A percentile compares a stretch with the other conserved stretches of the same genome.
phyloP scores from a whole-genome alignment of 306 rosid genomes.

The Casuarina equisetifolia region DNA sequence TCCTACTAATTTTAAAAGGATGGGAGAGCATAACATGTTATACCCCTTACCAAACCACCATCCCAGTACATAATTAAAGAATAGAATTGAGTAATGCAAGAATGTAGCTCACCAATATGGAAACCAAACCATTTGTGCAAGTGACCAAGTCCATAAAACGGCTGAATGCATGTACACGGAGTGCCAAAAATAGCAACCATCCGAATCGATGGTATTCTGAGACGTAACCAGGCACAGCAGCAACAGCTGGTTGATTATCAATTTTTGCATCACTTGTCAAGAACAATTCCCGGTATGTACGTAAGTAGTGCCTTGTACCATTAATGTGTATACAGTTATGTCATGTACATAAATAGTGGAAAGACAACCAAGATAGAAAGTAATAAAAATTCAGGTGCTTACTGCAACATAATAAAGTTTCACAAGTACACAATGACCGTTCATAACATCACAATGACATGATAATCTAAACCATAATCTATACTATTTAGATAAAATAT shows the following conservation, averaged over 20 bases:
- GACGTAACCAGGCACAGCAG: constrained; percentile 39
- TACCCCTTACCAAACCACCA: constrained; percentile 13
- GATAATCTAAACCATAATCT: neutral
- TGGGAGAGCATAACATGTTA: neutral
- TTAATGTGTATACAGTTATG: constrained; percentile 21
- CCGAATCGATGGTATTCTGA: constrained; percentile 93
- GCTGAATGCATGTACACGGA: constrained; percentile 89
- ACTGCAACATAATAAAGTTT: constrained; percentile 1
- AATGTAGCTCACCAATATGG: constrained; percentile 75
- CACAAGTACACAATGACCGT: neutral
- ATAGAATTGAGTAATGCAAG: constrained; percentile 3
- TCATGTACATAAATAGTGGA: constrained; percentile 6
- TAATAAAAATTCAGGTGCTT: neutral
- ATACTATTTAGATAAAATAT: neutral
- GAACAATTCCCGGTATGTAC: constrained; percentile 78
- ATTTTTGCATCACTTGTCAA: constrained; percentile 55
- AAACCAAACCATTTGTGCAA: constrained; percentile 83
- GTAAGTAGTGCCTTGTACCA: constrained; percentile 70
- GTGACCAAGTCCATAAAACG: constrained; percentile 89
- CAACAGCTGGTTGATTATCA: constrained; percentile 41
- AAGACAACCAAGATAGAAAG: neutral
- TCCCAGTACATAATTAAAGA: constrained; percentile 10
- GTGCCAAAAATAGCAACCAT: constrained; percentile 97
- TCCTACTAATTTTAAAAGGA: neutral
- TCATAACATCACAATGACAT: neutral